A percentile compares a stretch with the other conserved stretches of the same genome.
Conservation (phyloP, 805 yeast species). For the Suhomyces faveliae region DNA sequence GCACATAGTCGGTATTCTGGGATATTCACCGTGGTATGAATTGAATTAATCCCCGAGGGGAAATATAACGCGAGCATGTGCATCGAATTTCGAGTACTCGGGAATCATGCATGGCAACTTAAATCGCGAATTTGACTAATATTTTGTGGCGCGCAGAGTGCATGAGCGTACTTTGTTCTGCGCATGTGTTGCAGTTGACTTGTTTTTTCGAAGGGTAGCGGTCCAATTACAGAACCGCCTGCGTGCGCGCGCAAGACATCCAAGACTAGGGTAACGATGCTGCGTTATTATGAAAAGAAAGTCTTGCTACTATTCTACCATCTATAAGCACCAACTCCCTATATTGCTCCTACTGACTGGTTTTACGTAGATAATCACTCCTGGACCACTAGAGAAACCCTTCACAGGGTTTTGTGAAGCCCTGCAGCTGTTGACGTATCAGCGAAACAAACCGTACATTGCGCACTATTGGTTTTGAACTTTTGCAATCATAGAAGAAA, state of each 20-base stretch:
- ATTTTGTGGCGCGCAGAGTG: not conserved
- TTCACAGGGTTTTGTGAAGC: no score
- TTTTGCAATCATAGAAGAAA: not conserved
- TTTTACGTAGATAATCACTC: no score
- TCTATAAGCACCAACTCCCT: no score
- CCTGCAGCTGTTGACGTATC: not conserved
- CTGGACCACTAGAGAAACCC: no score
- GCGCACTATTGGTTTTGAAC: not conserved
- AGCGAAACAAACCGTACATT: not conserved
- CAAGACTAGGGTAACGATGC: no score
- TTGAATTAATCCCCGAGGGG: not conserved
- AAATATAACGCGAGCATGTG: not conserved
- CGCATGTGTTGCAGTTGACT: not conserved
- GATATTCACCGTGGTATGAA: not conserved
- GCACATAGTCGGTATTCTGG: not conserved
- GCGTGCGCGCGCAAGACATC: no score
- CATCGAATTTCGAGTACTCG: not conserved
- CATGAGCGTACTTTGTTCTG: not conserved
- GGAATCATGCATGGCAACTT: not conserved
- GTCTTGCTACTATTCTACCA: no score
- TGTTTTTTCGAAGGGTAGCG: no score
- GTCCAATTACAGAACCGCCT: no score
- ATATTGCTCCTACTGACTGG: no score
- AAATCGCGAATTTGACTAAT: not conserved
- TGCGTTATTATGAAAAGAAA: no score